Conservation (phyloP, 768 basidiomycete species). For the Rhodotorula graminis region DNA sequence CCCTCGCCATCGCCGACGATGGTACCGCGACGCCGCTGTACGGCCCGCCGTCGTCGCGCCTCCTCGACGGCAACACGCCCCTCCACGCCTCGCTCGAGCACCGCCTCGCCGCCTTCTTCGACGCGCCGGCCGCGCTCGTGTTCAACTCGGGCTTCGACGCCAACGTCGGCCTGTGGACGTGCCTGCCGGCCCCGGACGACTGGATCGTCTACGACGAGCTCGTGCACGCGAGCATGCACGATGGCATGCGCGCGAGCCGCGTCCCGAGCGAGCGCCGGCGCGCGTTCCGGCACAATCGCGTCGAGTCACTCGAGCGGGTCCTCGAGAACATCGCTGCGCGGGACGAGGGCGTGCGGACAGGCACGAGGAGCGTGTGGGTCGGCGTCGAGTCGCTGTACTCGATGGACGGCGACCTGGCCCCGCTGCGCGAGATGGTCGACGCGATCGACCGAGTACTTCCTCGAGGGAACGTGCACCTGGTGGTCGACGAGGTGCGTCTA, state of each 20-base stretch:
- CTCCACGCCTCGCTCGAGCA: constrained; percentile 68
- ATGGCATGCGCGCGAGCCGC: constrained; percentile 69
- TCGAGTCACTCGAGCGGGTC: constrained; percentile 53
- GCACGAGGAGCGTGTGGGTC: constrained; percentile 57
- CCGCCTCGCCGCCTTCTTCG: constrained; percentile 30
- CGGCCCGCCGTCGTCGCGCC: constrained; percentile 80
- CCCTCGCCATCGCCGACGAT: constrained; percentile 56
- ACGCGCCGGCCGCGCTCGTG: constrained; percentile 57
- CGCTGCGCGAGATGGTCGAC: constrained; percentile 63
- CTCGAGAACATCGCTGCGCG: constrained; percentile 44
- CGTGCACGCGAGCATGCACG: constrained; percentile 86
- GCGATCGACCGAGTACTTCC: constrained; percentile 59
- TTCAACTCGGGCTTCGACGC: constrained; percentile 94
- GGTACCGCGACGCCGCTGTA: constrained; percentile 55
- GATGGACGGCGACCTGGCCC: constrained; percentile 92
- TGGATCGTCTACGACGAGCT: constrained; percentile 75
- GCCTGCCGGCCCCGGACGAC: constrained; percentile 71
- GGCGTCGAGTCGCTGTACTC: constrained; percentile 85
- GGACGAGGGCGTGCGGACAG: constrained; percentile 50
- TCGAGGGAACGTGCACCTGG: constrained; percentile 60
- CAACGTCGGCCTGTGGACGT: constrained; percentile 78
- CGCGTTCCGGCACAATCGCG: constrained; percentile 64
- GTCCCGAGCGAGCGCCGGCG: constrained; percentile 48
- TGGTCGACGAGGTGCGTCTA: constrained; percentile 62
- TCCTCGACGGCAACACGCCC: constrained; percentile 67